Evolutionary conservation across 805 yeast species (phyloP).

Genomic region (Ogataea sp.): DNA sequence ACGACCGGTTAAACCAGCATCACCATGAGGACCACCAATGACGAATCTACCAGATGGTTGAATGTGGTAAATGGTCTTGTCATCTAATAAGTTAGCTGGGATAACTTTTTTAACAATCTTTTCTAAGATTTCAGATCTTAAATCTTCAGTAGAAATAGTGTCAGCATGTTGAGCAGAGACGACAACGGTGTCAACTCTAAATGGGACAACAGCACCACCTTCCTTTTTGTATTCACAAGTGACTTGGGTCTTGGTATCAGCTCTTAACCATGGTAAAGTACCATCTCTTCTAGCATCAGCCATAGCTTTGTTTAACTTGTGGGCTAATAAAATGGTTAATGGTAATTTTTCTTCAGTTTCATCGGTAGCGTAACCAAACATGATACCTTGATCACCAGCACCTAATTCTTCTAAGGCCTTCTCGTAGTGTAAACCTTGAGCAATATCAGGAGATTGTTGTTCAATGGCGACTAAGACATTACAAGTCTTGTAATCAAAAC

Average conservation of each 20-base stretch:
- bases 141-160: constrained; percentile 85
- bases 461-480: constrained; percentile 98
- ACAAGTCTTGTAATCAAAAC: constrained; percentile 99
- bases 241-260: constrained; percentile 99
- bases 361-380: constrained; percentile 99
- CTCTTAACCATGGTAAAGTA: constrained; percentile 92
- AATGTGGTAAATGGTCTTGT: constrained; percentile 92
- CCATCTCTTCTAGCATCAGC: constrained; percentile 98
- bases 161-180: constrained; percentile 98
- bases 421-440: constrained; percentile 98
- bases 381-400: constrained; percentile 99
- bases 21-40: constrained; percentile 99
- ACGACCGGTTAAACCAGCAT: constrained; percentile 99
- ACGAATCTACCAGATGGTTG: constrained; percentile 99
- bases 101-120: constrained; percentile 88
- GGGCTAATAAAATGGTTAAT: constrained; percentile 87
- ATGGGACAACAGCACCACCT: constrained; percentile 90
- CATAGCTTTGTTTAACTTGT: constrained; percentile 92
- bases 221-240: constrained; percentile 94
- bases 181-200: constrained; percentile 96
- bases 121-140: constrained; percentile 68
- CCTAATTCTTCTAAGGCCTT: constrained; percentile 94
- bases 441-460: constrained; percentile 98
- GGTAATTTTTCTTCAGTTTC: constrained; percentile 98
- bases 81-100: constrained; percentile 86